Percentiles rank a stretch among this genome's conserved stretches.
These are phyloP conservation scores for Melanomma pulvis-pyrius DNA, from an alignment of 495 filamentous ascomycete species.

Conservation along the genomic window DNA sequence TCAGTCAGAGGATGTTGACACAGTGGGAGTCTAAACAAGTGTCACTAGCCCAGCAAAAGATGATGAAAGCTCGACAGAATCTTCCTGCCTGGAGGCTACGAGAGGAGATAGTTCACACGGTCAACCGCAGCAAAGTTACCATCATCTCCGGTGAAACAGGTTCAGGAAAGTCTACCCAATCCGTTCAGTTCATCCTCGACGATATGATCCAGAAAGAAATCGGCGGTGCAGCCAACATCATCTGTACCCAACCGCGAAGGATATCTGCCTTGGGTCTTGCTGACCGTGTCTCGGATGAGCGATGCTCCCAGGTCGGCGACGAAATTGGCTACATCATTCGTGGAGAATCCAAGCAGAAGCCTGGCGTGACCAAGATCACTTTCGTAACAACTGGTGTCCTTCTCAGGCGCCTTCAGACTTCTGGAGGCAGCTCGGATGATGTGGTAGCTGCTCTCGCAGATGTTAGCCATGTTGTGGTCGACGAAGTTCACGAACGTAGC, in stretches of 20 bases:
- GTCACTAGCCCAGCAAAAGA: constrained; percentile 64
- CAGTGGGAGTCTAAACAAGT: constrained; percentile 60
- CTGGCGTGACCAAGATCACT: constrained; percentile 78
- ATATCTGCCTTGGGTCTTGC: constrained; percentile 94
- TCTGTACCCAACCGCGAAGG: constrained; percentile 92
- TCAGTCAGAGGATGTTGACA: constrained; percentile 51
- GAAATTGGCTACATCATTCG: constrained; percentile 96
- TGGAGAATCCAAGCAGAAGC: constrained; percentile 75
- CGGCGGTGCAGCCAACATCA: constrained; percentile 81
- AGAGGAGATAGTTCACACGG: constrained; percentile 71
- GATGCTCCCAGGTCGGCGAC: constrained; percentile 76
- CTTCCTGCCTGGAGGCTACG: constrained; percentile 88
- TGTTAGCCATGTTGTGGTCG: constrained; percentile 92
- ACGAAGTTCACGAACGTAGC: constrained; percentile 96
- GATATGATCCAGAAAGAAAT: constrained; percentile 78
- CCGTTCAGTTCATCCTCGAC: constrained; percentile 93
- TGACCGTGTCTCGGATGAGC: constrained; percentile 91
- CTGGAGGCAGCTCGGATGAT: constrained; percentile 74
- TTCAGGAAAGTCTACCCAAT: constrained; percentile 95
- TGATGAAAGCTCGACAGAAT: constrained; percentile 67
- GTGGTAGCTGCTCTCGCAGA: constrained; percentile 73
- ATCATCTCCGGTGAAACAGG: constrained; percentile 98
- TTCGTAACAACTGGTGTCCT: constrained; percentile 98
- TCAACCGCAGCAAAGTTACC: constrained; percentile 77
- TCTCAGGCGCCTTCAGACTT: constrained; percentile 83